Evolutionary conservation across 116 monocot genomes (phyloP).

Genomic region (Zostera marina): DNA sequence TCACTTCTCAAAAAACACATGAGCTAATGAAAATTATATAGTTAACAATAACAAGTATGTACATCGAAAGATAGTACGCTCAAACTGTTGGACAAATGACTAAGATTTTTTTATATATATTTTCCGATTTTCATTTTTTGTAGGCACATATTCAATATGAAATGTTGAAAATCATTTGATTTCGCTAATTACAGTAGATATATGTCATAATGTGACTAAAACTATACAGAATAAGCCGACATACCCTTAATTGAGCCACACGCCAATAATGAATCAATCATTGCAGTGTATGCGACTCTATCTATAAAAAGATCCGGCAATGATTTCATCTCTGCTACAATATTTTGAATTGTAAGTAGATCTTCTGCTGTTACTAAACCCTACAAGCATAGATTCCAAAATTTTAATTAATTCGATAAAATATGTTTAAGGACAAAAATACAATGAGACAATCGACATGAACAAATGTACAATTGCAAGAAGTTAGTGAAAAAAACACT

Average conservation of each 20-base stretch:
- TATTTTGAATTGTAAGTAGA: constrained; percentile 30
- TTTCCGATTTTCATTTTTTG: too few relatives aligned
- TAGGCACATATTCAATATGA: too few relatives aligned
- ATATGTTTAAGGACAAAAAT: neutral
- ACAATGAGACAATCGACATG: too few relatives aligned
- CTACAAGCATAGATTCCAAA: constrained; percentile 15
- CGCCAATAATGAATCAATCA: constrained; percentile 52
- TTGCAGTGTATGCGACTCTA: constrained; percentile 65
- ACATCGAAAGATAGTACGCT: too few relatives aligned
- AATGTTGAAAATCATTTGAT: too few relatives aligned
- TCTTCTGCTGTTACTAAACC: constrained; percentile 40
- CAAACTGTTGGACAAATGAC: too few relatives aligned
- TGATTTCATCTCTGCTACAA: constrained; percentile 65
- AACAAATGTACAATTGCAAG: too few relatives aligned
- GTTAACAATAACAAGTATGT: too few relatives aligned
- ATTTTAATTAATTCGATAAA: neutral
- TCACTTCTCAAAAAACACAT: too few relatives aligned
- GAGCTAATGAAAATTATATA: too few relatives aligned
- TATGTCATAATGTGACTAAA: neutral
- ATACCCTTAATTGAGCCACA: constrained; percentile 49
- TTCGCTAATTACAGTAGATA: neutral
- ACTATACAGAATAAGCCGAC: neutral
- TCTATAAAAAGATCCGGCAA: constrained; percentile 27
- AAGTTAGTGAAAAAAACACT: too few relatives aligned
- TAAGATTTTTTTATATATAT: too few relatives aligned